Conservation (phyloP, 2,329 filamentous ascomycete species). For the Xylariomycetidae sp. region DNA sequence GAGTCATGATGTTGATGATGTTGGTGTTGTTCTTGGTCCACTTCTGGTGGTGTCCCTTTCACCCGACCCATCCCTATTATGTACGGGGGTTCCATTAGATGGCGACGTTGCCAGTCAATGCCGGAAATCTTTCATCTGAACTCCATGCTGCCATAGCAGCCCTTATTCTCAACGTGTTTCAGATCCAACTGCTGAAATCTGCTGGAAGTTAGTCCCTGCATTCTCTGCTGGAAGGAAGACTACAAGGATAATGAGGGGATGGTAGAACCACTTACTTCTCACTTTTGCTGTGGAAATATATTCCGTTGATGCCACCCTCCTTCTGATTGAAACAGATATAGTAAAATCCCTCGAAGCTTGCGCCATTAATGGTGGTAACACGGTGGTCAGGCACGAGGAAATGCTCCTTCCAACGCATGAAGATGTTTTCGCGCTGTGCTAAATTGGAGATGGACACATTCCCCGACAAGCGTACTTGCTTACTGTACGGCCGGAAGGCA, state of each 20-base stretch:
- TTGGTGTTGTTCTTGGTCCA: too few species aligned
- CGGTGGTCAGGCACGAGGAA: constrained; percentile 95
- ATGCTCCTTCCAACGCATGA: constrained; percentile 99
- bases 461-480: constrained; percentile 40
- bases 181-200: constrained; percentile 92
- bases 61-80: too few species aligned
- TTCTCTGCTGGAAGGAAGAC: too few species aligned
- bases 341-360: constrained; percentile 97
- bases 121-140: constrained; percentile 82
- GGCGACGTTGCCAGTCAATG: too few species aligned
- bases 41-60: too few species aligned
- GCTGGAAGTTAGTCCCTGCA: constrained; percentile 10
- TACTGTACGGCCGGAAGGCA: constrained; percentile 72
- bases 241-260: neutral
- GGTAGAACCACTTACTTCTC: constrained; percentile 68
- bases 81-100: too few species aligned
- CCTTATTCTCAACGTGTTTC: constrained; percentile 78
- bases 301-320: constrained; percentile 79
- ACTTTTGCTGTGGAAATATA: constrained; percentile 97
- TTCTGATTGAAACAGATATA: constrained; percentile 98
- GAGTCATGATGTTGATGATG: too few species aligned
- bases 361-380: constrained; percentile 84
- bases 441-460: constrained; percentile 25
- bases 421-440: constrained; percentile 67
- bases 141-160: constrained; percentile 82